A percentile compares a stretch with the other conserved stretches of the same genome.
Conservation (phyloP, 1,284 basidiomycete genomes). For the Spongiforma sp. region DNA sequence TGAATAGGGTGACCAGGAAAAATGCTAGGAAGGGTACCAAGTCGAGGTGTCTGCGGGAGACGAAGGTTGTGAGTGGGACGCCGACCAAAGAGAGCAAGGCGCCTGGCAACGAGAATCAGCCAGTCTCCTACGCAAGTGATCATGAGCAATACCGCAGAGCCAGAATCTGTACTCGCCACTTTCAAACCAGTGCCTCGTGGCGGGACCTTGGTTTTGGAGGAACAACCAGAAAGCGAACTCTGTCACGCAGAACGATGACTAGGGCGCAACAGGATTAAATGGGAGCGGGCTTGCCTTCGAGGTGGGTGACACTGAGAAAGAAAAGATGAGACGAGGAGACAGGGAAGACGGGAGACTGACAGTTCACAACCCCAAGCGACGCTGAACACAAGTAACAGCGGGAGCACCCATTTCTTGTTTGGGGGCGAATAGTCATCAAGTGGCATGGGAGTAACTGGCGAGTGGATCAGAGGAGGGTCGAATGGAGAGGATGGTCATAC, state of each 20-base stretch:
- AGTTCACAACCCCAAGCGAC: constrained; percentile 74
- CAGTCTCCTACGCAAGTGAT: constrained; percentile 6
- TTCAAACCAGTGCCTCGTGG: constrained; percentile 72
- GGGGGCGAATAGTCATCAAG: constrained; percentile 49
- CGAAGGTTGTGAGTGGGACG: constrained; percentile 67
- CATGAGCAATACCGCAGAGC: constrained; percentile 51
- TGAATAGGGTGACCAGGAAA: constrained; percentile 4
- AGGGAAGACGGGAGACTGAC: constrained; percentile 45
- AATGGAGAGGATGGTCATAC: constrained; percentile 40
- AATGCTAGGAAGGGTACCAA: constrained; percentile 46
- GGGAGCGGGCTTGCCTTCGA: constrained; percentile 59
- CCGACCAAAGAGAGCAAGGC: constrained; percentile 65
- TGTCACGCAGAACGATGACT: constrained; percentile 32
- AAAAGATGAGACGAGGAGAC: constrained; percentile 2
- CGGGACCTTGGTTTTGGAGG: constrained; percentile 70
- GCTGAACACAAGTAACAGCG: constrained; percentile 69
- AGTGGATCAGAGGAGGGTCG: constrained; percentile 15
- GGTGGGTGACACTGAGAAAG: constrained; percentile 66
- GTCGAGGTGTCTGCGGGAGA: constrained; percentile 59
- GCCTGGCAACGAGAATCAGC: constrained; percentile 45
- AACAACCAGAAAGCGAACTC: constrained; percentile 82
- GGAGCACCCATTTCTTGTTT: constrained; percentile 60
- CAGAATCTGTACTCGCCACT: constrained; percentile 67
- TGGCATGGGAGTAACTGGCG: constrained; percentile 60
- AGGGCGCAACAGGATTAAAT: neutral